A percentile compares a stretch with the other conserved stretches of the same genome.
Evolutionary conservation across 1,284 basidiomycete genomes (phyloP).

Genomic region (Cutaneotrichosporon arboriforme): DNA sequence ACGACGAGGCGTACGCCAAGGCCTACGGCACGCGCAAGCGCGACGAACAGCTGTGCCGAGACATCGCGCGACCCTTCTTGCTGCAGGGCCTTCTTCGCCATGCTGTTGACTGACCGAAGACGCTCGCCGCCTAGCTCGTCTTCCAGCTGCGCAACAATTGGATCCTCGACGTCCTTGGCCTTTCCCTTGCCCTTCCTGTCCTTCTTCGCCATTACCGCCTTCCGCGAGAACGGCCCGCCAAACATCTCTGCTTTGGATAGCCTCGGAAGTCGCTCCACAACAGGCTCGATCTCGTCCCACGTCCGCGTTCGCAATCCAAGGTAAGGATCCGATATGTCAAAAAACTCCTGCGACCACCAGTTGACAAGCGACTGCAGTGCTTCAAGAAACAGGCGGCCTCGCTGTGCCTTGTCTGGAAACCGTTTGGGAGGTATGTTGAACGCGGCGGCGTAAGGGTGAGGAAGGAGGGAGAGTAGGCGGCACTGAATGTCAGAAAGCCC

Average conservation of each 20-base stretch:
- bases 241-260: conserved; percentile 26
- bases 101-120: conserved; percentile 69
- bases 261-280: conserved; percentile 38
- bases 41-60: conserved; percentile 86
- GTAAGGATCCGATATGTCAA: conserved; percentile 54
- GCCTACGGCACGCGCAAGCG: conserved; percentile 76
- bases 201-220: conserved; percentile 1
- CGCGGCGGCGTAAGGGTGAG: conserved; percentile 67
- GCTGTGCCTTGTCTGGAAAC: conserved; percentile 68
- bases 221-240: conserved; percentile 8
- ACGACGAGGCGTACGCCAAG: conserved; percentile 84
- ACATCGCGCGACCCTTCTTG: conserved; percentile 76
- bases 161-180: conserved; percentile 34
- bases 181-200: conserved; percentile 46
- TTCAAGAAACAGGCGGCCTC: conserved; percentile 77
- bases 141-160: conserved; percentile 30
- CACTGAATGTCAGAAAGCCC: no score
- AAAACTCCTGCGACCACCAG: conserved; percentile 72
- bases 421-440: conserved; percentile 80
- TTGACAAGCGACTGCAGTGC: conserved; percentile 65
- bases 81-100: conserved; percentile 83
- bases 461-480: conserved; percentile 75
- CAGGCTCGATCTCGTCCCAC: conserved; percentile 57
- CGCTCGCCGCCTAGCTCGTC: conserved; percentile 58
- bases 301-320: conserved; percentile 60